These are phyloP conservation scores for Blastobotrys raffinosifermentans DNA, from an alignment of 1,139 yeast species.

Conservation along the genomic window DNA sequence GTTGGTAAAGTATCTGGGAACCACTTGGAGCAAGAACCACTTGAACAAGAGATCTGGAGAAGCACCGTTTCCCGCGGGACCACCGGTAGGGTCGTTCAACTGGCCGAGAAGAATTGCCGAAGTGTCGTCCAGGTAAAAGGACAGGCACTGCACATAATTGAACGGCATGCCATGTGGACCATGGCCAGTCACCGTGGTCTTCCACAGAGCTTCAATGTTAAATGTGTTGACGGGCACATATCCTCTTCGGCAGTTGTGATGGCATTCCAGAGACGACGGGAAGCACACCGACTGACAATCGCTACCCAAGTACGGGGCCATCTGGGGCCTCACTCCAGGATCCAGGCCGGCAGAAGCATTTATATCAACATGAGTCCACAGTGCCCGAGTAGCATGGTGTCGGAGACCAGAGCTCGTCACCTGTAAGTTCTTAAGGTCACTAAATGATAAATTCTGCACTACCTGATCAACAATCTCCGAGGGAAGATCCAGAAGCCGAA, in stretches of 20 bases:
- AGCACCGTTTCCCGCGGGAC: background rate
- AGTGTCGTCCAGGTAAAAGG: slow-evolving; percentile 4
- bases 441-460: background rate
- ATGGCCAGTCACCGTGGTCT: background rate
- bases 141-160: slow-evolving; percentile 1
- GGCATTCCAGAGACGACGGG: slow-evolving; percentile 4
- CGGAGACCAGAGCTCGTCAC: slow-evolving; percentile 1
- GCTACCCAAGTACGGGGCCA: slow-evolving; percentile 1
- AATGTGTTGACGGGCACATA: slow-evolving; percentile 2
- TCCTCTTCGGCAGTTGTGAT: slow-evolving; percentile 4
- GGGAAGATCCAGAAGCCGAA: slow-evolving; percentile 3
- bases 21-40: background rate
- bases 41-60: slow-evolving; percentile 1
- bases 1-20: slow-evolving; percentile 1
- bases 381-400: background rate
- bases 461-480: slow-evolving; percentile 1
- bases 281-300: slow-evolving; percentile 3
- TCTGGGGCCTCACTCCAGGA: slow-evolving; percentile 2
- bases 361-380: slow-evolving; percentile 5
- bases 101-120: background rate
- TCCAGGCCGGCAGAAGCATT: slow-evolving; percentile 2
- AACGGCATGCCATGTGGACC: slow-evolving; percentile 3
- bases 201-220: slow-evolving; percentile 2
- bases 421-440: slow-evolving; percentile 2
- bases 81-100: background rate